phyloP scores from a whole-genome alignment of 1,284 basidiomycete species.

The Ceratorhiza oryzae-sativae region DNA sequence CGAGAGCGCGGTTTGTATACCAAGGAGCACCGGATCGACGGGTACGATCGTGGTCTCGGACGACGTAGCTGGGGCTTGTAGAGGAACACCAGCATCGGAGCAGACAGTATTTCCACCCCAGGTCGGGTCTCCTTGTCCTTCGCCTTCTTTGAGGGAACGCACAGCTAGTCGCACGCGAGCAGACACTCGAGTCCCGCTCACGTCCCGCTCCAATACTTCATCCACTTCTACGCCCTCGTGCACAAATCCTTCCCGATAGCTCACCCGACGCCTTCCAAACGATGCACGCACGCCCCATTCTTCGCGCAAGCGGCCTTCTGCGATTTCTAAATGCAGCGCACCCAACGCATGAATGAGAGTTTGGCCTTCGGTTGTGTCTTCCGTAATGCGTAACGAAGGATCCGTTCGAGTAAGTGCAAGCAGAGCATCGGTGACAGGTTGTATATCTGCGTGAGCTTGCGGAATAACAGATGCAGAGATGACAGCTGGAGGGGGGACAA shows the following conservation, averaged over 20 bases:
- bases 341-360: slow-evolving; percentile 84
- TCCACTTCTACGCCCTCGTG: slow-evolving; percentile 46
- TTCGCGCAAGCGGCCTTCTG: slow-evolving; percentile 76
- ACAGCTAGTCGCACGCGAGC: slow-evolving; percentile 63
- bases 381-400: slow-evolving; percentile 75
- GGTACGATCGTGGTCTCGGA: slow-evolving; percentile 54
- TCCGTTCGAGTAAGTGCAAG: slow-evolving; percentile 81
- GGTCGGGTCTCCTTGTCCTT: slow-evolving; percentile 60
- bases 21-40: slow-evolving; percentile 63
- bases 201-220: slow-evolving; percentile 66
- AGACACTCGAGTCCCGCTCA: slow-evolving; percentile 59
- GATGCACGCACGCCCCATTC: slow-evolving; percentile 84
- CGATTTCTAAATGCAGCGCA: slow-evolving; percentile 85
- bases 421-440: slow-evolving; percentile 78
- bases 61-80: slow-evolving; percentile 60
- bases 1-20: slow-evolving; percentile 71
- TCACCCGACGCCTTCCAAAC: slow-evolving; percentile 78
- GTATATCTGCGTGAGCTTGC: slow-evolving; percentile 78
- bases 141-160: slow-evolving; percentile 60
- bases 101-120: slow-evolving; percentile 80
- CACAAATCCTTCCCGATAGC: slow-evolving; percentile 76
- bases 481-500: slow-evolving; percentile 75
- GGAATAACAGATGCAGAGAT: slow-evolving; percentile 83
- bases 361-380: slow-evolving; percentile 77
- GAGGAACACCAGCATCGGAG: slow-evolving; percentile 57